phyloP scores from a whole-genome alignment of 495 filamentous ascomycete species.

The Penicillium mononematosum region DNA sequence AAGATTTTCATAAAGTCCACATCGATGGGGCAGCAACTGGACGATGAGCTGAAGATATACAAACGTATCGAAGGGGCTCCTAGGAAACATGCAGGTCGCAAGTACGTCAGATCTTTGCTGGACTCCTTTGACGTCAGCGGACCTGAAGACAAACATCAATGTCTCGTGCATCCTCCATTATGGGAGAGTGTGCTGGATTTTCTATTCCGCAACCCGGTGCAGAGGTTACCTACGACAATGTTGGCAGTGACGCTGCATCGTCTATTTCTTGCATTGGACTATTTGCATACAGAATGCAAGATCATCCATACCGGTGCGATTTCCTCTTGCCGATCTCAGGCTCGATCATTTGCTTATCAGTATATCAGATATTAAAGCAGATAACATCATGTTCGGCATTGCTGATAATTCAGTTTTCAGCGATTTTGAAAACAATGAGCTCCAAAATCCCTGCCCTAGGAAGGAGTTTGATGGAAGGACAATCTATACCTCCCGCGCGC shows the following conservation, averaged over 20 bases:
- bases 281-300: constrained; percentile 48
- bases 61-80: constrained; percentile 23
- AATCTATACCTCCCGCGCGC: constrained; percentile 30
- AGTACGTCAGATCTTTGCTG: constrained; percentile 25
- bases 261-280: constrained; percentile 44
- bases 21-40: constrained; percentile 22
- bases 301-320: constrained; percentile 42
- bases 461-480: constrained; percentile 31
- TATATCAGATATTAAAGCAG: constrained; percentile 37
- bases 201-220: constrained; percentile 31
- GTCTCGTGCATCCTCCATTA: constrained; percentile 43
- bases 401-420: constrained; percentile 35
- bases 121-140: constrained; percentile 37
- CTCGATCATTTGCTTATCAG: constrained; percentile 4
- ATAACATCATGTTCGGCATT: constrained; percentile 40
- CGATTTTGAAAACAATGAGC: constrained; percentile 31
- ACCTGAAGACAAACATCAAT: constrained; percentile 40
- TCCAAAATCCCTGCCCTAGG: constrained; percentile 30
- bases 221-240: constrained; percentile 25
- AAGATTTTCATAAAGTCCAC: constrained; percentile 33
- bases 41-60: constrained; percentile 35
- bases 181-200: constrained; percentile 42
- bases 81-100: constrained; percentile 26
- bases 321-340: background rate
- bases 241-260: constrained; percentile 29